These are phyloP conservation scores for Cladosporium sp. DNA, from an alignment of 2,329 filamentous ascomycete genomes.

Conservation along the genomic window DNA sequence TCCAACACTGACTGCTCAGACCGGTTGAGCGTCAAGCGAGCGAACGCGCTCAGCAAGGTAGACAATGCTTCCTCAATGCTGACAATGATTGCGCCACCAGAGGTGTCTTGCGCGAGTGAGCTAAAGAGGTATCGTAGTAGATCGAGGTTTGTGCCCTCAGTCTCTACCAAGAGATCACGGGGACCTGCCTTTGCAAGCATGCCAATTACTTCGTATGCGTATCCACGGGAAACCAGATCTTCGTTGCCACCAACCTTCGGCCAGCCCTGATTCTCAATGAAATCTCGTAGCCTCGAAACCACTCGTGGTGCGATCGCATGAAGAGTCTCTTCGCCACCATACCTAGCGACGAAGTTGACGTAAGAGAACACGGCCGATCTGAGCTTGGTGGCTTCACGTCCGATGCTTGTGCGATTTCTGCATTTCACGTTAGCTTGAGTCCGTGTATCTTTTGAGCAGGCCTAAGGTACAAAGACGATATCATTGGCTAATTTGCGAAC, in stretches of 20 bases:
- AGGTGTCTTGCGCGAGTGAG: conserved; percentile 78
- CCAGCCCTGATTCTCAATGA: conserved; percentile 82
- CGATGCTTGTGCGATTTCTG: conserved; percentile 50
- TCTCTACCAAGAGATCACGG: conserved; percentile 55
- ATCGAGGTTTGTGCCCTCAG: conserved; percentile 48
- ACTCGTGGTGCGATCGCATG: conserved; percentile 67
- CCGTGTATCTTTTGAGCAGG: neutral
- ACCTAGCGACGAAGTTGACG: conserved; percentile 80
- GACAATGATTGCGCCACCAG: conserved; percentile 71
- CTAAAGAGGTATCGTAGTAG: conserved; percentile 77
- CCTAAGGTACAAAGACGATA: neutral
- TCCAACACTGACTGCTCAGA: conserved; percentile 49
- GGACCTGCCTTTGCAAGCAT: conserved; percentile 70
- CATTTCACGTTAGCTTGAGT: neutral
- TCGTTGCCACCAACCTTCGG: conserved; percentile 61
- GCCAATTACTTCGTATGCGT: conserved; percentile 89
- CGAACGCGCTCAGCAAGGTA: conserved; percentile 66
- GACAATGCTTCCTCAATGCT: conserved; percentile 89
- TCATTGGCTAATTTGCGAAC: too few species aligned
- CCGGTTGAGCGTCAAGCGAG: conserved; percentile 45
- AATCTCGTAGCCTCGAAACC: conserved; percentile 69
- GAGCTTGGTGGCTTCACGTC: conserved; percentile 76
- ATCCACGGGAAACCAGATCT: conserved; percentile 68
- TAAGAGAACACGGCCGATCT: conserved; percentile 82
- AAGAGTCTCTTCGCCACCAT: conserved; percentile 65